Evolutionary conservation across 352 stramenopile species (phyloP).

Genomic region (Phytophthora macrochlamydospora): DNA sequence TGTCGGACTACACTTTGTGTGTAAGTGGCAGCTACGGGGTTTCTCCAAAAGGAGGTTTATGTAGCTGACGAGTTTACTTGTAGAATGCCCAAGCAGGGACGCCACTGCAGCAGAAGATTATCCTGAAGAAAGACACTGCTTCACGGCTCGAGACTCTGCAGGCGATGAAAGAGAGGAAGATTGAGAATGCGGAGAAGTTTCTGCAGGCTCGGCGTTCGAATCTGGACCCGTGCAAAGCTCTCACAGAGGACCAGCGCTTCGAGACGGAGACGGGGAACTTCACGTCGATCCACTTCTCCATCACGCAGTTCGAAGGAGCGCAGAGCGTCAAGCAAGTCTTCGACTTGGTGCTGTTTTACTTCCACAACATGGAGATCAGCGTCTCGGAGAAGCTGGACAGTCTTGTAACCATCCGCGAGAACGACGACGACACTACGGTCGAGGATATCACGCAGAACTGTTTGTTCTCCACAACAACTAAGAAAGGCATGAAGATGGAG

Average conservation of each 20-base stretch:
- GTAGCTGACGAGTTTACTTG: not conserved
- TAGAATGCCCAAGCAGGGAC: constrained; percentile 35
- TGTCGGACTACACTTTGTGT: constrained; percentile 38
- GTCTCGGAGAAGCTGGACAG: constrained; percentile 43
- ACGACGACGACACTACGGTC: constrained; percentile 23
- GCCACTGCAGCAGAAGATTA: constrained; percentile 28
- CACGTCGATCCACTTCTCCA: constrained; percentile 13
- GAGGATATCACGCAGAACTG: constrained; percentile 19
- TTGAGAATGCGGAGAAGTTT: not conserved
- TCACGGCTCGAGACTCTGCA: not conserved
- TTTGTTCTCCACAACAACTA: constrained; percentile 30
- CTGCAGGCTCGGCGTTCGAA: not conserved
- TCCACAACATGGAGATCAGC: constrained; percentile 44
- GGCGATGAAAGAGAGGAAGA: not conserved
- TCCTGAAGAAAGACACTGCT: not conserved
- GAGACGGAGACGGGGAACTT: constrained; percentile 21
- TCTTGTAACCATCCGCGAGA: constrained; percentile 44
- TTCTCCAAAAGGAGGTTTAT: too few species aligned
- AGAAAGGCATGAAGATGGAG: constrained; percentile 29
- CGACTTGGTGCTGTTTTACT: constrained; percentile 31
- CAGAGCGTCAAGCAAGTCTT: constrained; percentile 40
- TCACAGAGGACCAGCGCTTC: constrained; percentile 28
- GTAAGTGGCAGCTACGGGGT: constrained; percentile 11
- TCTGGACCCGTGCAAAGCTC: constrained; percentile 18
- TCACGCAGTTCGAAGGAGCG: constrained; percentile 26